Evolutionary conservation across 495 filamentous ascomycete genomes (phyloP).

Genomic region (Daldinia loculata): DNA sequence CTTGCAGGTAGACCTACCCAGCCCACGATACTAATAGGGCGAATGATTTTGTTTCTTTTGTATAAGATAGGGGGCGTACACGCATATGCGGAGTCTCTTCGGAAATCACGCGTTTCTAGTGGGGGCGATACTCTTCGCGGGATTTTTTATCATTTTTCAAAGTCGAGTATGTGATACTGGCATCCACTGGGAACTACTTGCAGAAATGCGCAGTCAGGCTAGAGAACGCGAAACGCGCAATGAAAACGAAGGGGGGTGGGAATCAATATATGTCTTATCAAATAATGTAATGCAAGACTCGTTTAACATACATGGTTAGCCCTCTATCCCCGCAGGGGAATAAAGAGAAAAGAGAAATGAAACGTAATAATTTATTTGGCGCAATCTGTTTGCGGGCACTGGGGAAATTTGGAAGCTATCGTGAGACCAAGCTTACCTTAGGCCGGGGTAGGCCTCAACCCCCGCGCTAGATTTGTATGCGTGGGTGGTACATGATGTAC

Average conservation of each 20-base stretch:
- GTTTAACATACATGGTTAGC: constrained; percentile 9
- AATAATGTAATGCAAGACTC: constrained; percentile 35
- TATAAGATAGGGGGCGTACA: constrained; percentile 16
- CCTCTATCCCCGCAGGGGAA: not conserved
- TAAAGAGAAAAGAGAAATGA: constrained; percentile 17
- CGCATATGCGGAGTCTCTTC: constrained; percentile 31
- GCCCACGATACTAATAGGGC: constrained; percentile 32
- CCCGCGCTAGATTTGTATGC: not conserved
- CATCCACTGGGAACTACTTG: constrained; percentile 4
- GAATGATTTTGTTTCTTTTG: constrained; percentile 26
- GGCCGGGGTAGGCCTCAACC: constrained; percentile 4
- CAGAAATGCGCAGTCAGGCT: constrained; percentile 20
- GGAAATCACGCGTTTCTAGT: constrained; percentile 35
- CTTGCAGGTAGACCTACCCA: constrained; percentile 32
- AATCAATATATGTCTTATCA: constrained; percentile 16
- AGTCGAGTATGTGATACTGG: constrained; percentile 19
- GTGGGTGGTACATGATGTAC: not conserved
- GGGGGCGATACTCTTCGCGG: constrained; percentile 34
- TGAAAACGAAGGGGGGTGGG: not conserved
- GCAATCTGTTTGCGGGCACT: not conserved
- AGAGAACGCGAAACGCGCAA: constrained; percentile 1
- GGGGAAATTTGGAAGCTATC: constrained; percentile 26
- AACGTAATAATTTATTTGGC: constrained; percentile 4
- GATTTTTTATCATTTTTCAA: constrained; percentile 23
- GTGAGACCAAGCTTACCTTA: constrained; percentile 23